Base-by-base conservation (phyloP, 208 protist genomes). In the Leishmania tropica region DNA sequence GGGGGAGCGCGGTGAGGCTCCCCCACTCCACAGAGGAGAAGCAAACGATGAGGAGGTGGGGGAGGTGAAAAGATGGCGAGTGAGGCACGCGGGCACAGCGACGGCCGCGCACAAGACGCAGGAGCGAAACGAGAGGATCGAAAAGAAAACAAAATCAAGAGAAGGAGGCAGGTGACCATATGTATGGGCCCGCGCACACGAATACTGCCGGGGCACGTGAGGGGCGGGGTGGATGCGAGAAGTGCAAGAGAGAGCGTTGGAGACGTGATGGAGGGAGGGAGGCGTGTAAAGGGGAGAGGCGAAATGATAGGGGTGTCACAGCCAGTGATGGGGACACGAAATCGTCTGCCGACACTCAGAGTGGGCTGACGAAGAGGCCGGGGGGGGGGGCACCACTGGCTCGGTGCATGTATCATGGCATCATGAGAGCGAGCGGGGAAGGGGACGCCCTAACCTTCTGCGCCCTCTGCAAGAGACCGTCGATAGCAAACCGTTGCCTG, bases 31-130 rank as follows among this genome's bases (percentile, higher is more conserved):
- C 42, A 70, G 10, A 64, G 10, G 24, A 62, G 2, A 19, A 62
- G 3, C 7, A 70, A 71, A 40, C 45, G 40, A 21, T 19, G 8
- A 47, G 45, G 45, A 10, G 45, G 42, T 42, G 42, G 45, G 45
- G 7, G 13, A 56, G 68, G 28, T 56, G 47, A 68, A 53, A 75
- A 54, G 47, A 75, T 42, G 68, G 68, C 31, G 71, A 56, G 71
- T 8, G 71, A 75, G 47, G 24, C 17, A 37, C 47, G 28, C 28
- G 37, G 72, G 21, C 40, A 24, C 7, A 37, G 5, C 19, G 0
- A n/a, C 10, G n/a, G 60, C 11, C n/a, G 60, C 60, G 60, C 40
- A 10, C 60, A 40, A 28, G 11, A 35, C n/a, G 60, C 28, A 65
- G 13, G 11, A 65, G 28, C n/a, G 24, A 62, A 62, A 62, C 19